phyloP scores from a whole-genome alignment of 768 basidiomycete genomes.

The Chalciporus piperatus region DNA sequence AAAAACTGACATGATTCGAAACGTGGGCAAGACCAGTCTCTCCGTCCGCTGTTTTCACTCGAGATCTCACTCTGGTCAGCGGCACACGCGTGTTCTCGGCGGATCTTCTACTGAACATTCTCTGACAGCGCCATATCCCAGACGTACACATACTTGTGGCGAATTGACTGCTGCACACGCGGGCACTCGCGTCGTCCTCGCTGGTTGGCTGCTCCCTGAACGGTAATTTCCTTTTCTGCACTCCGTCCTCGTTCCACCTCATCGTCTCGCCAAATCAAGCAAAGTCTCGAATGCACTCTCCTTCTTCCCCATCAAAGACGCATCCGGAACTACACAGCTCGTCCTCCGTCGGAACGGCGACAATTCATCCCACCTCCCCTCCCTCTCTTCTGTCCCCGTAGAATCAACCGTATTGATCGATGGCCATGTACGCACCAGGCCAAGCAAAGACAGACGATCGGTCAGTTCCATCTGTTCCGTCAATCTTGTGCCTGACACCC shows the following conservation, averaged over 20 bases:
- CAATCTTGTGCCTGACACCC: conserved; percentile 5
- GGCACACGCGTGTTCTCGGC: background rate
- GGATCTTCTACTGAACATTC: background rate
- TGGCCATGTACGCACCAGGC: conserved; percentile 68
- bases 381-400: conserved; percentile 61
- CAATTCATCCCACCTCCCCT: conserved; percentile 29
- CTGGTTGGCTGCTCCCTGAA: conserved; percentile 81
- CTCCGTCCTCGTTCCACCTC: conserved; percentile 35
- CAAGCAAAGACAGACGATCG: conserved; percentile 56
- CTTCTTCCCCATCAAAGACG: conserved; percentile 86
- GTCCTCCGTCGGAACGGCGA: conserved; percentile 50
- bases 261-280: conserved; percentile 44
- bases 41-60: background rate
- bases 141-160: conserved; percentile 63
- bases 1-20: too few species aligned
- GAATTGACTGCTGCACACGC: conserved; percentile 50
- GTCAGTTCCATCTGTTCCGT: conserved; percentile 38
- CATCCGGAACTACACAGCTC: conserved; percentile 76
- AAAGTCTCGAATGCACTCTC: conserved; percentile 67
- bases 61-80: background rate
- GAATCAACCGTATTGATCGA: conserved; percentile 78
- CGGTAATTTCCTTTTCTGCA: conserved; percentile 51
- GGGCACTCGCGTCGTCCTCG: conserved; percentile 62
- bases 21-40: too few species aligned
- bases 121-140: conserved; percentile 51